phyloP scores from a whole-genome alignment of 495 filamentous ascomycete species.

The Aspergillus steynii region DNA sequence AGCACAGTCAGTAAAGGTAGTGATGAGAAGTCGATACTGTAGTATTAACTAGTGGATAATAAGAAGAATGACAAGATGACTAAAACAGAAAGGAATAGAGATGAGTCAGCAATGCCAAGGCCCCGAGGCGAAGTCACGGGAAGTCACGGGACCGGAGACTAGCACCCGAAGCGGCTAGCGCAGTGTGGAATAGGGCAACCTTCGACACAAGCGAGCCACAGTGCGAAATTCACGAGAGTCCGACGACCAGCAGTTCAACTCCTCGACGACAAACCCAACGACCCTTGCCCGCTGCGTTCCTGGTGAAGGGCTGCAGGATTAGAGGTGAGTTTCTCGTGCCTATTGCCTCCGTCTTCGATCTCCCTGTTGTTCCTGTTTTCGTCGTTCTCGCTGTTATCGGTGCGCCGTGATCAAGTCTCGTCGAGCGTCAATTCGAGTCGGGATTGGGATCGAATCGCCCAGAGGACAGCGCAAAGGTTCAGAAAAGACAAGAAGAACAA shows the following conservation, averaged over 20 bases:
- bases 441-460: not conserved
- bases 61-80: not conserved
- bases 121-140: constrained; percentile 7
- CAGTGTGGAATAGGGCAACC: constrained; percentile 40
- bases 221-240: constrained; percentile 48
- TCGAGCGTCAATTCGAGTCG: not conserved
- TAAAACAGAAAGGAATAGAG: too few relatives aligned
- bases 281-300: constrained; percentile 46
- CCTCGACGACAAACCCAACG: constrained; percentile 46
- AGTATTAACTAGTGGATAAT: too few relatives aligned
- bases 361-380: constrained; percentile 26
- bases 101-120: constrained; percentile 7
- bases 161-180: constrained; percentile 25
- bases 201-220: constrained; percentile 48
- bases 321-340: constrained; percentile 45
- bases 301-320: constrained; percentile 52
- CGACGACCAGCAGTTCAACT: constrained; percentile 39
- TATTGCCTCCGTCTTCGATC: constrained; percentile 18
- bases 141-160: constrained; percentile 19
- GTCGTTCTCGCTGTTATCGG: constrained; percentile 18
- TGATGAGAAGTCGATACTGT: not conserved
- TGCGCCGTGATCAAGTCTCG: constrained; percentile 2
- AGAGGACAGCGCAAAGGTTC: not conserved
- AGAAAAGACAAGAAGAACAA: not conserved
- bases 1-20: constrained; percentile 24